A percentile compares a stretch with the other conserved stretches of the same genome.
These are phyloP conservation scores for Monosporascus cannonballus DNA, from an alignment of 2,329 filamentous ascomycete genomes.

Conservation along the genomic window DNA sequence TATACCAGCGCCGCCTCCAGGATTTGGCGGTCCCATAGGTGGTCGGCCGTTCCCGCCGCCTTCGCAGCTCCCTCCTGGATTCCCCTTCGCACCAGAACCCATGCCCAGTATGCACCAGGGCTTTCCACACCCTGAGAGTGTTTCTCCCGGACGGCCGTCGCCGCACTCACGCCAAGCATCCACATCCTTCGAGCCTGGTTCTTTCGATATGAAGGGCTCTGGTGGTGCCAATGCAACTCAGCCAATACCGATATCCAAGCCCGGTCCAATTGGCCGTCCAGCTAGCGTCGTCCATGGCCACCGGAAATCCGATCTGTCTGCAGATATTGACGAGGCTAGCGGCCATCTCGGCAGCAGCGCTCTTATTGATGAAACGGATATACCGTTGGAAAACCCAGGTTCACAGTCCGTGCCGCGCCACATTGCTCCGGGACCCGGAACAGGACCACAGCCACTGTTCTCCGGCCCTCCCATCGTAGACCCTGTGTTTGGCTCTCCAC, in stretches of 20 bases:
- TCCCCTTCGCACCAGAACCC: conserved; percentile 38
- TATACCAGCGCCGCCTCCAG: conserved; percentile 44
- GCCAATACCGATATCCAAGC: conserved; percentile 23
- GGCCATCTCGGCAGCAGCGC: conserved; percentile 87
- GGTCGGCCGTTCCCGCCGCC: conserved; percentile 38
- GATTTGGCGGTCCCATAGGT: conserved; percentile 37
- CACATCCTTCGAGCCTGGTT: conserved; percentile 54
- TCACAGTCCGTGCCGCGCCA: conserved; percentile 39
- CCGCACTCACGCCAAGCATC: conserved; percentile 74
- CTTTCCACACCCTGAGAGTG: conserved; percentile 26
- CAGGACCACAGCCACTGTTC: conserved; percentile 41
- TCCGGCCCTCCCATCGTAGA: conserved; percentile 36
- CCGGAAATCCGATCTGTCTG: conserved; percentile 31
- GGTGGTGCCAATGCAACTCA: conserved; percentile 46
- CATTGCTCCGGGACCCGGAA: conserved; percentile 47
- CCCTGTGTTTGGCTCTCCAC: conserved; percentile 28
- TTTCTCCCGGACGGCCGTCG: conserved; percentile 32
- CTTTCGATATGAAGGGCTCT: conserved; percentile 22
- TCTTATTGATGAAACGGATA: conserved; percentile 70
- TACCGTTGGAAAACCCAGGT: conserved; percentile 34
- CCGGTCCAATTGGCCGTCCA: conserved; percentile 62
- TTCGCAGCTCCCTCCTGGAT: conserved; percentile 47
- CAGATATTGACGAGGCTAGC: conserved; percentile 64
- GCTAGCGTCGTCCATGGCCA: conserved; percentile 60
- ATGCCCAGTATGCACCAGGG: conserved; percentile 32